Evolutionary conservation across 768 basidiomycete genomes (phyloP).

Genomic region (Panaeolus papilionaceus): DNA sequence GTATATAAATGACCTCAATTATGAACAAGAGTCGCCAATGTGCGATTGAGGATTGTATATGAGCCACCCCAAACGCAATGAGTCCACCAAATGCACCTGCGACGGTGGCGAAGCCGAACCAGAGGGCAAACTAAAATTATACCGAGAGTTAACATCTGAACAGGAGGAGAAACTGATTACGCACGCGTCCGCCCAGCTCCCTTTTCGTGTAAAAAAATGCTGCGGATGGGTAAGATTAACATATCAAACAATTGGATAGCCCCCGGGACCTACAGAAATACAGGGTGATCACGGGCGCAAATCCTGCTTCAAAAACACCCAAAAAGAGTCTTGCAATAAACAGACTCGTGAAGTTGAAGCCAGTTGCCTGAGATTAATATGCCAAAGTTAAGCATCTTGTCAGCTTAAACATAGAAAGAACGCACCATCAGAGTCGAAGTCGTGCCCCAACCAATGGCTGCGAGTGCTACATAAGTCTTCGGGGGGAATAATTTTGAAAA

Average conservation of each 20-base stretch:
- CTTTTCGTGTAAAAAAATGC: conserved; percentile 80
- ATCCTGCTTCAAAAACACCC: conserved; percentile 82
- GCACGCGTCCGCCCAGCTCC: conserved; percentile 73
- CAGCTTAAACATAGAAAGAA: background rate
- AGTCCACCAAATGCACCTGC: conserved; percentile 89
- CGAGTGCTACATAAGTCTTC: conserved; percentile 66
- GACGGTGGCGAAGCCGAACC: conserved; percentile 86
- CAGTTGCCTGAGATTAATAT: conserved; percentile 51
- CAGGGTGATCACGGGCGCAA: conserved; percentile 78
- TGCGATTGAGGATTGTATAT: conserved; percentile 52
- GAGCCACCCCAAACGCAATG: conserved; percentile 80
- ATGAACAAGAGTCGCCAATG: conserved; percentile 76
- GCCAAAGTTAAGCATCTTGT: background rate
- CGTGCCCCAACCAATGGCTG: conserved; percentile 78
- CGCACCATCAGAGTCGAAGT: conserved; percentile 74
- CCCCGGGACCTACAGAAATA: conserved; percentile 68
- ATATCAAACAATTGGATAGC: background rate
- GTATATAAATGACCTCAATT: conserved; percentile 56
- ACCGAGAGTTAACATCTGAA: background rate
- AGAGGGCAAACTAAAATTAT: conserved; percentile 63
- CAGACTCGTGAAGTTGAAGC: conserved; percentile 65
- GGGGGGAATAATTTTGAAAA: conserved; percentile 74
- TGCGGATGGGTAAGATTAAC: conserved; percentile 30
- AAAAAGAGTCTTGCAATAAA: conserved; percentile 64
- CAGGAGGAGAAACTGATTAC: conserved; percentile 17